Base-by-base conservation (phyloP, 73 alveolate genomes). In the Paramecium bursaria region DNA sequence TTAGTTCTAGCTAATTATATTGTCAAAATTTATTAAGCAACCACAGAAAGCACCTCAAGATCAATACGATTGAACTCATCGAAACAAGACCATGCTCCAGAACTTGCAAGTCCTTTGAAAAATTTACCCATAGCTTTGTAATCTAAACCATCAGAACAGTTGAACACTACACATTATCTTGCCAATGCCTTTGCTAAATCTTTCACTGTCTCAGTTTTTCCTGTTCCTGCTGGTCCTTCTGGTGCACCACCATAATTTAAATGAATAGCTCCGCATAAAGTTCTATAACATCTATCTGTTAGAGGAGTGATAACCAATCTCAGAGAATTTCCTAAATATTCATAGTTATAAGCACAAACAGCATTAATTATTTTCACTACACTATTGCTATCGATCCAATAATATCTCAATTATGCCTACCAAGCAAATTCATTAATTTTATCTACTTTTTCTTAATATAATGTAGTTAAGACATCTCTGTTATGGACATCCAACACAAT, bases 61-160 rank as follows among this genome's bases (percentile, higher is more conserved):
- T 96, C 98, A 50, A 97, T 97, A 75, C 99, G 92, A 89, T 98
- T 98, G 94, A 98, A 98, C 97, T 98, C 99, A 94, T 98, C 99
- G 77, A 98, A 97, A 87, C 99, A 98, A 21, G 96, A 90, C 99
- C 99, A 98, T 7, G 99, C 99, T 23, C 99, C 99, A 55, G 98
- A 92, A 54, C 97, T 93, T 22, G 99, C 99, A 75, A 96, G 94
- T 42, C 99, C 99, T 86, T 98, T 98, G 93, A 98, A 98, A 96
- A 98, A 97, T 90, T 97, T 97, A 35, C 98, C 99, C 98, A 98
- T 98, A 77, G 97, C 94, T 46, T 93, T 87, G 87, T 93, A 96
- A 89, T 97, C 99, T 22, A 95, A 90, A 85, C 98, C 99, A 90
- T 95, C 99, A 0, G 99, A 96, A 54, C 99, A 96, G 76, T 95